Evolutionary conservation across 495 filamentous ascomycete species (phyloP).

Genomic region (Annulohypoxylon maeteangense): DNA sequence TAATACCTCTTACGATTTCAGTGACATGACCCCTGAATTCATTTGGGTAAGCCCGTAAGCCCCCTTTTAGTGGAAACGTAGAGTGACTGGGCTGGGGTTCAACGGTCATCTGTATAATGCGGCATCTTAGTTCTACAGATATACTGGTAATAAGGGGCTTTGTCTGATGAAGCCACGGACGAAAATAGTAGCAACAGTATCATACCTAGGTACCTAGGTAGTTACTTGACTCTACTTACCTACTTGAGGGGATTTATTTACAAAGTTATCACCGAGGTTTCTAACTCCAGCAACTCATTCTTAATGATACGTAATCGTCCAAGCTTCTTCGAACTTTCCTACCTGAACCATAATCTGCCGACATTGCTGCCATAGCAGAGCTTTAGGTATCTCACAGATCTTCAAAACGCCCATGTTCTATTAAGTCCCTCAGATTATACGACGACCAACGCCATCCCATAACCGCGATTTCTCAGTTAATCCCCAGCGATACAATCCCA

Average conservation of each 20-base stretch:
- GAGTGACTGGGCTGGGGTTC: background rate
- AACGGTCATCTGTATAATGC: background rate
- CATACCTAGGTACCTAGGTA: background rate
- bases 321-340: background rate
- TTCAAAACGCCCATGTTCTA: background rate
- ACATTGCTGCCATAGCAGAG: background rate
- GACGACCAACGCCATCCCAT: background rate
- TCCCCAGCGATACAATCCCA: background rate
- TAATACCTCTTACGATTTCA: background rate
- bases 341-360: background rate
- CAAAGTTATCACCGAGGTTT: background rate
- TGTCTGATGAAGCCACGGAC: background rate
- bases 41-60: background rate
- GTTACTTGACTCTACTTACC: background rate
- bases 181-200: background rate
- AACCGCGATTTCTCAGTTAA: background rate
- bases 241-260: too few species aligned
- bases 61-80: background rate
- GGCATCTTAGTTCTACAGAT: background rate
- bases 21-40: background rate
- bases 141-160: background rate
- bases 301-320: background rate
- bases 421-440: background rate
- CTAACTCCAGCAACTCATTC: background rate
- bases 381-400: background rate